Percentiles rank a stretch among this genome's conserved stretches.
These are phyloP conservation scores for Aspergillus arachidicola DNA, from an alignment of 2,329 filamentous ascomycete species.

Conservation along the genomic window DNA sequence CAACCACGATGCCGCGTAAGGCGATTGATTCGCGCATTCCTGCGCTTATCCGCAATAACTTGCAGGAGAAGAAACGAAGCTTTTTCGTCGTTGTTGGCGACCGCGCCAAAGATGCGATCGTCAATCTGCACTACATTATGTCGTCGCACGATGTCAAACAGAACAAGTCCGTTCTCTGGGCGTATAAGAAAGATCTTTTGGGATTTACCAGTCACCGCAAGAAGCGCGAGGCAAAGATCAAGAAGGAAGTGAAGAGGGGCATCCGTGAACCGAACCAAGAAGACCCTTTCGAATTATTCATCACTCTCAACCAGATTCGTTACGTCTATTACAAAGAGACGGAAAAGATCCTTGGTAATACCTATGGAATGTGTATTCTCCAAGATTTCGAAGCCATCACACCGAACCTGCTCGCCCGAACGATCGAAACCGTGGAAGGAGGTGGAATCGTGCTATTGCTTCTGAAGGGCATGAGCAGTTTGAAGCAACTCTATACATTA, in stretches of 20 bases:
- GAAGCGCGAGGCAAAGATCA: constrained; percentile 98
- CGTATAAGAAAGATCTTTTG: constrained; percentile 96
- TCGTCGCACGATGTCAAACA: constrained; percentile 86
- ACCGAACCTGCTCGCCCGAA: constrained; percentile 91
- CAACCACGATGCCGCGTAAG: constrained; percentile 46
- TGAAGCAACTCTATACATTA: constrained; percentile 95
- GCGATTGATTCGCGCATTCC: constrained; percentile 84
- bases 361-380: constrained; percentile 96
- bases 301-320: constrained; percentile 93
- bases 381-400: constrained; percentile 98
- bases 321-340: constrained; percentile 99
- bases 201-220: constrained; percentile 95
- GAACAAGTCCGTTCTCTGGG: constrained; percentile 96
- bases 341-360: constrained; percentile 97
- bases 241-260: constrained; percentile 95
- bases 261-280: constrained; percentile 89
- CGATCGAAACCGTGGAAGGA: constrained; percentile 96
- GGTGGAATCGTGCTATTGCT: constrained; percentile 88
- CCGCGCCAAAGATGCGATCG: constrained; percentile 92
- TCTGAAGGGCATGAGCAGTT: constrained; percentile 92
- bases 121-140: constrained; percentile 92
- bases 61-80: constrained; percentile 93
- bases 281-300: constrained; percentile 96
- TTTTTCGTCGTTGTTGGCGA: constrained; percentile 98
- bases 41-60: constrained; percentile 85